A percentile compares a stretch with the other conserved stretches of the same genome.
Conservation (phyloP, 192 early-diverging fungal genomes). For the Cladochytrium replicatum region DNA sequence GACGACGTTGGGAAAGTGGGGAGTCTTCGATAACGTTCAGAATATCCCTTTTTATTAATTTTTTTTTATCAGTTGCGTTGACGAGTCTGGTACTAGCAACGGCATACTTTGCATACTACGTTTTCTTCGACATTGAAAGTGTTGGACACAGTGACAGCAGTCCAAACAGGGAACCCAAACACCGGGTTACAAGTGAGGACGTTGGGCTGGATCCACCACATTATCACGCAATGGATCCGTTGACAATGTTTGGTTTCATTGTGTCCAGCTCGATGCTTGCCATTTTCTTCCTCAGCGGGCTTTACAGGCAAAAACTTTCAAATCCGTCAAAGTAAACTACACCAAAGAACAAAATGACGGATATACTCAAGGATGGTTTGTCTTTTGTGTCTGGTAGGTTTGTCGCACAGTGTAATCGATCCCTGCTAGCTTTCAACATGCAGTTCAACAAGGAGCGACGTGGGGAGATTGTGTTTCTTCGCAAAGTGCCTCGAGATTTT, state of each 20-base stretch:
- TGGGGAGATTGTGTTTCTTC: conserved; percentile 2
- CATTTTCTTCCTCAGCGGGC: background rate
- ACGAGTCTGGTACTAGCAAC: background rate
- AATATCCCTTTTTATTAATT: background rate
- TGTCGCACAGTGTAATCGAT: conserved; percentile 8
- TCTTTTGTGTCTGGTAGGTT: conserved; percentile 1
- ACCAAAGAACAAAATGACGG: conserved; percentile 1
- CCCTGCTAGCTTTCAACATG: conserved; percentile 21
- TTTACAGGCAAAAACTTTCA: background rate
- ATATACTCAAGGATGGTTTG: background rate
- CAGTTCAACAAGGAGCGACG: conserved; percentile 10
- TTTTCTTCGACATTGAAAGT: background rate
- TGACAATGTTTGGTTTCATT: background rate
- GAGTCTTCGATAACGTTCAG: background rate
- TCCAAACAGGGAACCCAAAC: too few species aligned
- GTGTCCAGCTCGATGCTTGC: background rate
- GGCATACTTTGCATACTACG: background rate
- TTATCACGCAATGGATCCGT: background rate
- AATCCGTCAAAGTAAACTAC: background rate
- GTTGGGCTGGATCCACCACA: background rate
- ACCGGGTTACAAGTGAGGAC: too few species aligned
- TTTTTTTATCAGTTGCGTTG: background rate
- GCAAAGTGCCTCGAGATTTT: conserved; percentile 15
- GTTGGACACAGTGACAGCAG: background rate
- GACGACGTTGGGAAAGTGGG: conserved; percentile 12